A percentile compares a stretch with the other conserved stretches of the same genome.
Evolutionary conservation across 257 asterid genomes (phyloP).

Genomic region (Solanum raphanifolium): DNA sequence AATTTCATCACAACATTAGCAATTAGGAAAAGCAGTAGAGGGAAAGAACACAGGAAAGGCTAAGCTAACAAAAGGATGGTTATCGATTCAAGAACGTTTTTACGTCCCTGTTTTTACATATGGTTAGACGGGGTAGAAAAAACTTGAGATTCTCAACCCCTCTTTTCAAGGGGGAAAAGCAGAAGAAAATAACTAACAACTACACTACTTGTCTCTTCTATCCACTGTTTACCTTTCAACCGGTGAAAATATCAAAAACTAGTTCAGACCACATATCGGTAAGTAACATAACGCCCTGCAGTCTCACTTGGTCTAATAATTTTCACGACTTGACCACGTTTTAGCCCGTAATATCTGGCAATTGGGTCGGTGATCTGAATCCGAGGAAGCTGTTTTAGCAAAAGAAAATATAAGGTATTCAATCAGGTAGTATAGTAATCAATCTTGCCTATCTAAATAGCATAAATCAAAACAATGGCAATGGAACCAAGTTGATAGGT

Average conservation of each 20-base stretch:
- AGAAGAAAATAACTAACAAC: neutral
- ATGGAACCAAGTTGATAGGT: neutral
- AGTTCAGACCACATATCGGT: constrained; percentile 54
- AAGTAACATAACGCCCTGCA: constrained; percentile 84
- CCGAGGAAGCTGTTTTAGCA: constrained; percentile 58
- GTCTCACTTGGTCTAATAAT: constrained; percentile 90
- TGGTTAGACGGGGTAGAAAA: neutral
- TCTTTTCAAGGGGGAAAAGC: neutral
- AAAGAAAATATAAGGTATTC: neutral
- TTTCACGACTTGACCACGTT: constrained; percentile 70
- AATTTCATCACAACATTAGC: neutral
- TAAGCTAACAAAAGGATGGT: neutral
- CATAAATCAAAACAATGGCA: neutral
- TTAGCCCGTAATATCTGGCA: constrained; percentile 72
- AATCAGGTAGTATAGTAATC: neutral
- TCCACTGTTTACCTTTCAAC: neutral
- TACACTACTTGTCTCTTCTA: neutral
- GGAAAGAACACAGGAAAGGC: neutral
- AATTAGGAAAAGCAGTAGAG: neutral
- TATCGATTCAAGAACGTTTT: neutral
- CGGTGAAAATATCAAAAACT: neutral
- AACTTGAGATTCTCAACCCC: neutral
- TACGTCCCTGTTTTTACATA: neutral
- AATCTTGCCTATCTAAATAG: neutral
- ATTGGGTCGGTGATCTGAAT: constrained; percentile 75